Conservation (phyloP, 1,284 basidiomycete genomes). For the Afroboletus lepidellus region DNA sequence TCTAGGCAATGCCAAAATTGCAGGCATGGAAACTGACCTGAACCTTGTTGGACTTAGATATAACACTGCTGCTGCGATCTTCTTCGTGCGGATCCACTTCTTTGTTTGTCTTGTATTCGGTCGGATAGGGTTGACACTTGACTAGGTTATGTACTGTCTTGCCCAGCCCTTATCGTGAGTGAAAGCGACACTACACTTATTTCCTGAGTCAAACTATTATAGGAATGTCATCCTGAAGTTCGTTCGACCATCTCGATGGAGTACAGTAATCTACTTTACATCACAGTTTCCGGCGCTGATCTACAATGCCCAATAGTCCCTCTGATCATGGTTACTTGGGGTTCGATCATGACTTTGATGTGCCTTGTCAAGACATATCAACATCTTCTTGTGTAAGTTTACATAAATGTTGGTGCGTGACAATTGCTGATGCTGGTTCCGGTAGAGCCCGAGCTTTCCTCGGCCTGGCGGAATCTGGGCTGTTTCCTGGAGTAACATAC, state of each 20-base stretch:
- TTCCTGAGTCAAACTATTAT: neutral
- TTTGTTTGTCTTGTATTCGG: too few species aligned
- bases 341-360: conserved; percentile 41
- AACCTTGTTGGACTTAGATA: too few species aligned
- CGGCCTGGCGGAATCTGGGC: conserved; percentile 17
- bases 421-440: conserved; percentile 8
- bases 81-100: neutral
- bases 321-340: conserved; percentile 47
- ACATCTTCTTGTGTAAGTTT: too few species aligned
- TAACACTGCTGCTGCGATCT: neutral
- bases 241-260: conserved; percentile 45
- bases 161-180: conserved; percentile 47
- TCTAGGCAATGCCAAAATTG: too few species aligned
- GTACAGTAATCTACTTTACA: conserved; percentile 25
- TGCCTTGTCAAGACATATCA: conserved; percentile 35
- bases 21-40: too few species aligned
- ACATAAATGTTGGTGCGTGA: too few species aligned
- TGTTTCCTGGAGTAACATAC: too few species aligned
- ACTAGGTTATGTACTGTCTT: conserved; percentile 42
- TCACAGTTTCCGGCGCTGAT: neutral
- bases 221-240: conserved; percentile 46
- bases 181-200: neutral
- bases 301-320: conserved; percentile 34
- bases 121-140: too few species aligned
- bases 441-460: conserved; percentile 42